Base-by-base conservation (phyloP, 805 yeast species). In the Wickerhamiella australiensis region DNA sequence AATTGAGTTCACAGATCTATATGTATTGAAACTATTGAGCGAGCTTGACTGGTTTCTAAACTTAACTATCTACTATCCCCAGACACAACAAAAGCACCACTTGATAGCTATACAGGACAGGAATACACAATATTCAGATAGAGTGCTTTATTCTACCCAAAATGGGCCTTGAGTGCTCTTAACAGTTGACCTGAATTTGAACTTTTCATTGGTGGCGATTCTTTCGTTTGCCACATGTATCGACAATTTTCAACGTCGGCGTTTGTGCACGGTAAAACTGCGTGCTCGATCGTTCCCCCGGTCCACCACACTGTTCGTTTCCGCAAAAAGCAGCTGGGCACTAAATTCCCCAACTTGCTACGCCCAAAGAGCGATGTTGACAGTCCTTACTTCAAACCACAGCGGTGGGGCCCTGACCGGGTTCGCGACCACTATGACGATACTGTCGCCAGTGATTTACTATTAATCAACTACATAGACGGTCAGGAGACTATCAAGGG, bases 271-370 rank as follows among this genome's bases (percentile, higher is more conserved):
- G 62, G 62, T 46, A 53, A 57, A 25, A 54, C 74, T 46, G 82
- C 78, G 26, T 77, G 75, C 64, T 82, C 94, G 36, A 75, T 85
- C 47, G 88, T 85, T 33, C 77, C 82, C 46, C 97, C 98, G 1
- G 94, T 90, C 13, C 98, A 92, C 65, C 98, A 92, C 66, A 74
- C 77, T 52, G 84, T 90, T 41, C 78, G 77, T 56, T 78, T 85
- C 61, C 74, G 77, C 59, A 92, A 92, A 65, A 68, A 78, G 35
- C 76, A 76, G 49, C 74, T 90, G 46, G 81, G 88, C 33, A 87
- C 90, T 51, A 72, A 80, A 53, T 83, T 80, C 65, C 78, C 82
- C 47, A 83, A 78, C 36, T 66, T 85, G 51, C 75, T 82, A 54
- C 67, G 73, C 46, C 76, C 80, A 25, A 79, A 80, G 56, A 77